A percentile compares a stretch with the other conserved stretches of the same genome.
These are phyloP conservation scores for Rubia tinctorum DNA, from an alignment of 305 asterid species.

Conservation along the genomic window DNA sequence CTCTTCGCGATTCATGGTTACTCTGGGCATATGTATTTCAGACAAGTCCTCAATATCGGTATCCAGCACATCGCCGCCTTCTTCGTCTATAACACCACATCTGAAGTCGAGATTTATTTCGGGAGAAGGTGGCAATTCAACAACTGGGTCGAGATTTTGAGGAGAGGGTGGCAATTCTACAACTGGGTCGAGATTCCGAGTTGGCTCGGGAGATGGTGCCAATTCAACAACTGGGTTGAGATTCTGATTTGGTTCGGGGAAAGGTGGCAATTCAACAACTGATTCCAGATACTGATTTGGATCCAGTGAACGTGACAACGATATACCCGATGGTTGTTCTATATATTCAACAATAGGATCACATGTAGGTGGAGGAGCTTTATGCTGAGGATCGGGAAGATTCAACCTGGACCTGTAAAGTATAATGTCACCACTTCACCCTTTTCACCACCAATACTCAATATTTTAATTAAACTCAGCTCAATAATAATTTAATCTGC, in stretches of 20 bases:
- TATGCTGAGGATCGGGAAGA: too few relatives aligned
- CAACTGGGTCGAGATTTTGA: background rate
- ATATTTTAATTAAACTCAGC: too few relatives aligned
- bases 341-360: background rate
- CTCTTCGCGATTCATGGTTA: background rate
- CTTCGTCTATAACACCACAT: background rate
- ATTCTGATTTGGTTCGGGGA: background rate
- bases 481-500: background rate
- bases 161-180: too few relatives aligned
- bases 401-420: background rate
- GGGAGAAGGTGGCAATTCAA: background rate
- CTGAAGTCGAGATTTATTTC: background rate
- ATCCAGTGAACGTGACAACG: too few relatives aligned
- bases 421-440: background rate
- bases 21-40: background rate
- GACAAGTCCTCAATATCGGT: constrained; percentile 38
- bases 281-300: background rate
- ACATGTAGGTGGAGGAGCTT: too few relatives aligned
- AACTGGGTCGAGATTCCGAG: too few relatives aligned
- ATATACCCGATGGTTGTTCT: background rate
- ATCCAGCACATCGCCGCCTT: constrained; percentile 7
- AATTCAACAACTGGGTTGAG: background rate
- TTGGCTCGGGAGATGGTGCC: background rate
- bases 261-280: background rate
- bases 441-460: background rate